Evolutionary conservation across 1,284 basidiomycete species (phyloP), one percentile per base, ranked within the genome.

Genomic region (Fomitopsis pinicola): DNA sequence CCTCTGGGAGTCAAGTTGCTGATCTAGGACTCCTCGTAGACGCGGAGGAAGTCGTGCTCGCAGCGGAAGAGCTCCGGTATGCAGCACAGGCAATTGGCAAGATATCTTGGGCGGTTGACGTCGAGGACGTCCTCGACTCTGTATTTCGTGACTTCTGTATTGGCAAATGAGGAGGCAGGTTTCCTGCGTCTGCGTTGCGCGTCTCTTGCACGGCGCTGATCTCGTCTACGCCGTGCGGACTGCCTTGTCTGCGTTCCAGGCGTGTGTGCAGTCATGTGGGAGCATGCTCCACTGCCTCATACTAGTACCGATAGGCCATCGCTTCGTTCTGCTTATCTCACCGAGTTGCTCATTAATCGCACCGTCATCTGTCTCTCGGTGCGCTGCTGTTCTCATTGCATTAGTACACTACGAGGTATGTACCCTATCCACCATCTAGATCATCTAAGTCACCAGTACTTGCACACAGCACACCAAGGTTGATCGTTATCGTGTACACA

Each of bases 131-230:
- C 8, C 73, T 96, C 22, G 93, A 94, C 62, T 83, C 82, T 40
- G 82, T 96, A 40, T 96, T 96, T 71, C 79, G 81, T 38, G 88
- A 91, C 59, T 95, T 95, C 72, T 95, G 92, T 70, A 92, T 95
- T 61, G 93, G 93, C 36, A 93, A 93, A 75, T 92, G 70, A 45
- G 26, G 19, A 17, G n/a, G 7, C 22, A 14, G 22, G n/a, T 28
- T 19, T 22, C 19, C 19, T 46, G 44, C 22, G 7, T 26, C 19
- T 28, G 8, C 45, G 26, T 9, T 14, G 6, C 10, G 38, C 38
- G 38, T 8, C 38, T 40, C 12, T 14, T 10, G 12, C 1, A 40
- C 38, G 14, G 14, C 38, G 12, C 38, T 40, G 38, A 3, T 40
- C 9, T 40, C 12, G 42, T 45, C 8, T 8, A 14, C 42, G 15